Conservation (phyloP, 2,329 filamentous ascomycete genomes). For the Juglanconis juglandina region DNA sequence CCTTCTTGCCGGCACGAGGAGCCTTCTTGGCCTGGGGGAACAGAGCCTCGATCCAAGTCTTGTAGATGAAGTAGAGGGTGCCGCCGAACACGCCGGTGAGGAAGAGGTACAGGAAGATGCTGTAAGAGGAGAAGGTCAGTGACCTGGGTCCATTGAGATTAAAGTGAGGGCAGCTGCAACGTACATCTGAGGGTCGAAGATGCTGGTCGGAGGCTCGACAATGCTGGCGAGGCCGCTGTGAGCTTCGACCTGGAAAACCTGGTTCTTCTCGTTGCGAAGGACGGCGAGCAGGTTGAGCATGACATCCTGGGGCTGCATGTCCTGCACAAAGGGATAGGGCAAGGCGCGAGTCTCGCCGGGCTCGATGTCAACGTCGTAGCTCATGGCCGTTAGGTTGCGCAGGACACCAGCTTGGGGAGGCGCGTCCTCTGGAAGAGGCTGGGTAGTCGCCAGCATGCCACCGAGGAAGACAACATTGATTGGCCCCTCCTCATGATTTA, state of each 20-base stretch:
- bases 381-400: conserved; percentile 78
- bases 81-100: conserved; percentile 74
- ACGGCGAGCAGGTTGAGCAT: conserved; percentile 73
- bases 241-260: conserved; percentile 71
- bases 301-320: conserved; percentile 91
- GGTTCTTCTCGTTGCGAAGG: conserved; percentile 62
- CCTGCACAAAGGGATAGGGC: conserved; percentile 80
- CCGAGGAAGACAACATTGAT: conserved; percentile 74
- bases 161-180: conserved; percentile 28
- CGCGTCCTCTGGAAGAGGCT: conserved; percentile 46
- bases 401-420: conserved; percentile 56
- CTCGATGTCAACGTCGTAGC: conserved; percentile 70
- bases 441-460: conserved; percentile 65
- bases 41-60: conserved; percentile 92
- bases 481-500: conserved; percentile 75
- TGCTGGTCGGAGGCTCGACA: conserved; percentile 85
- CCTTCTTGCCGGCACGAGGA: conserved; percentile 51
- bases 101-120: conserved; percentile 96
- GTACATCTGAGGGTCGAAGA: conserved; percentile 95
- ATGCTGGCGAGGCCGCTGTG: conserved; percentile 81
- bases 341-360: conserved; percentile 73
- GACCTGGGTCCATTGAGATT: background rate
- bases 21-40: conserved; percentile 84
- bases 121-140: conserved; percentile 33
- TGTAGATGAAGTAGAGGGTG: conserved; percentile 94